phyloP scores from a whole-genome alignment of 163 green algal genomes.

The Prototheca stagnorum region DNA sequence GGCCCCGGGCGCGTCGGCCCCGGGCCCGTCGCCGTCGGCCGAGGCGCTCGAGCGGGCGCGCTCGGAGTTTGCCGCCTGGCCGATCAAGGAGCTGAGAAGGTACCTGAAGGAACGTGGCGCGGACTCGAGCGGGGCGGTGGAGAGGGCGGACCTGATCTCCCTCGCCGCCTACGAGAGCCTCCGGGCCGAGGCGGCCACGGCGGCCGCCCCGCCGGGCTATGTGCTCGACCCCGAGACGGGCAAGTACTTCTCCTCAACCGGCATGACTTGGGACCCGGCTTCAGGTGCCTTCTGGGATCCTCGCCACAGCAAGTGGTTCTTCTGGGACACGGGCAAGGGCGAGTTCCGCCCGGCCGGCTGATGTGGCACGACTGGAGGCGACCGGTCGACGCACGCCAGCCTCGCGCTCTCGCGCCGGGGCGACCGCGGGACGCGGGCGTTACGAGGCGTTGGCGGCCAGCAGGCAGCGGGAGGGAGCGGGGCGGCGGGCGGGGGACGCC shows the following conservation, averaged over 20 bases:
- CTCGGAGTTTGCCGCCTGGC: conserved; percentile 39
- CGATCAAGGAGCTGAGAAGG: conserved; percentile 54
- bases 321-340: conserved; percentile 9
- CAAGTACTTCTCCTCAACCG: conserved; percentile 25
- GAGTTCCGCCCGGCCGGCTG: too few species aligned
- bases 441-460: neutral
- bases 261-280: conserved; percentile 15
- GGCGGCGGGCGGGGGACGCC: neutral
- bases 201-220: conserved; percentile 32
- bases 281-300: conserved; percentile 20
- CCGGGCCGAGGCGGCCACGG: neutral
- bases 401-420: neutral
- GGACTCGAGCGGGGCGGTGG: conserved; percentile 2
- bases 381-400: neutral
- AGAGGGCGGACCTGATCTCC: neutral
- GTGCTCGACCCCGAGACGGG: conserved; percentile 30
- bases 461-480: neutral
- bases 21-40: neutral
- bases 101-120: conserved; percentile 35
- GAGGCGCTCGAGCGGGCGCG: neutral
- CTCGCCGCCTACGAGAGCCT: neutral
- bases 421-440: neutral
- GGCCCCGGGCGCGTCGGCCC: neutral
- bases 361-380: conserved; percentile 5
- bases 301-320: conserved; percentile 23